A percentile compares a stretch with the other conserved stretches of the same genome.
Evolutionary conservation across 306 rosid genomes (phyloP).

Genomic region (Arachis stenosperma): DNA sequence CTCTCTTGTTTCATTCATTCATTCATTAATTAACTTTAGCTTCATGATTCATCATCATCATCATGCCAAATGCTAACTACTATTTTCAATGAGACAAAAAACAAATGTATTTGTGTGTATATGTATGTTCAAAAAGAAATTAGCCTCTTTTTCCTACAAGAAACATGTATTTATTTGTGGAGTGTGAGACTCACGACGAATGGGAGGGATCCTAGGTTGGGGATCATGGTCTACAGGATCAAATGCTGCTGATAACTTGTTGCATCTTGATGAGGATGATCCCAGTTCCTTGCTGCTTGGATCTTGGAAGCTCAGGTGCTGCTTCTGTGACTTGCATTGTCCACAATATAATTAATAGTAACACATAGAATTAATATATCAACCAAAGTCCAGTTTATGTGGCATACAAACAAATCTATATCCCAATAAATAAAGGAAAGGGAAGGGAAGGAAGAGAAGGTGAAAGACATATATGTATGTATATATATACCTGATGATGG

Average conservation of each 20-base stretch:
- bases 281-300: conserved; percentile 60
- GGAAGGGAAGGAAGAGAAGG: neutral
- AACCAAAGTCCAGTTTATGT: neutral
- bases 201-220: conserved; percentile 80
- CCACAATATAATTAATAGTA: neutral
- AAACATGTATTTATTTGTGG: neutral
- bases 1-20: neutral
- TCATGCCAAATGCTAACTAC: neutral
- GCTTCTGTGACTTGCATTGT: conserved; percentile 48
- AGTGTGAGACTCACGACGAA: conserved; percentile 70
- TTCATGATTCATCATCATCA: neutral
- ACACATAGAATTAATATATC: neutral
- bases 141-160: too few species aligned
- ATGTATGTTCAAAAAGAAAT: too few species aligned
- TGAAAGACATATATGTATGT: too few species aligned
- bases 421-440: neutral
- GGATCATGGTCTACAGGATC: conserved; percentile 57
- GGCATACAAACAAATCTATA: neutral
- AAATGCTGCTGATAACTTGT: conserved; percentile 49
- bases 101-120: too few species aligned
- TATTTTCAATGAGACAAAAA: neutral
- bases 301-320: conserved; percentile 59
- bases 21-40: neutral
- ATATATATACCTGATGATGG: conserved; percentile 38
- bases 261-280: conserved; percentile 80